Evolutionary conservation across 164 flowering plant genomes (phyloP).

Genomic region (Umbellularia californica): DNA sequence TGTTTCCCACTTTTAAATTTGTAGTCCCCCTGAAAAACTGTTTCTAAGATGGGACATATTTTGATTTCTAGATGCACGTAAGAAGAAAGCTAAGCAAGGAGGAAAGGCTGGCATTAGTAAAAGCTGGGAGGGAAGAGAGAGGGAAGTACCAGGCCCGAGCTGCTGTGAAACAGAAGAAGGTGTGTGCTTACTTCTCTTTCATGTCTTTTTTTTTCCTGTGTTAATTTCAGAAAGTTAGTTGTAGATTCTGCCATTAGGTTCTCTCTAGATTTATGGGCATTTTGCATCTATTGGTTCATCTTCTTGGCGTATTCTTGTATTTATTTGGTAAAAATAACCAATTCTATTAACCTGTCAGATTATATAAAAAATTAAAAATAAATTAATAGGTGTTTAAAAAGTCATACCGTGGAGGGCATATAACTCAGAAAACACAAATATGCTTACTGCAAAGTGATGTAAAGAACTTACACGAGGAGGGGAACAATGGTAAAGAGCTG

Average conservation of each 20-base stretch:
- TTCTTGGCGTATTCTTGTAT: not conserved
- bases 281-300: not conserved
- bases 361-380: too few relatives aligned
- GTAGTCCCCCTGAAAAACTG: too few relatives aligned
- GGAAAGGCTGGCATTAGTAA: conserved; percentile 58
- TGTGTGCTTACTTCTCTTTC: conserved; percentile 10
- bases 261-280: not conserved
- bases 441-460: too few relatives aligned
- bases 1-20: not conserved
- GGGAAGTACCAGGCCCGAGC: conserved; percentile 66
- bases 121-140: conserved; percentile 83
- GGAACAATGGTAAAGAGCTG: too few relatives aligned
- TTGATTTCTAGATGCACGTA: conserved; percentile 45
- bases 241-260: not conserved
- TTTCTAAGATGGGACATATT: conserved; percentile 3
- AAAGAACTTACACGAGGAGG: too few relatives aligned
- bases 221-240: not conserved
- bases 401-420: not conserved
- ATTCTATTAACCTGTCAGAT: not conserved
- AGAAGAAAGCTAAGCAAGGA: conserved; percentile 63
- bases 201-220: not conserved
- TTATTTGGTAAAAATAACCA: not conserved
- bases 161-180: conserved; percentile 88
- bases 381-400: too few relatives aligned
- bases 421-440: too few relatives aligned